phyloP scores from a whole-genome alignment of 2,329 filamentous ascomycete genomes.

The Coniella vitis region DNA sequence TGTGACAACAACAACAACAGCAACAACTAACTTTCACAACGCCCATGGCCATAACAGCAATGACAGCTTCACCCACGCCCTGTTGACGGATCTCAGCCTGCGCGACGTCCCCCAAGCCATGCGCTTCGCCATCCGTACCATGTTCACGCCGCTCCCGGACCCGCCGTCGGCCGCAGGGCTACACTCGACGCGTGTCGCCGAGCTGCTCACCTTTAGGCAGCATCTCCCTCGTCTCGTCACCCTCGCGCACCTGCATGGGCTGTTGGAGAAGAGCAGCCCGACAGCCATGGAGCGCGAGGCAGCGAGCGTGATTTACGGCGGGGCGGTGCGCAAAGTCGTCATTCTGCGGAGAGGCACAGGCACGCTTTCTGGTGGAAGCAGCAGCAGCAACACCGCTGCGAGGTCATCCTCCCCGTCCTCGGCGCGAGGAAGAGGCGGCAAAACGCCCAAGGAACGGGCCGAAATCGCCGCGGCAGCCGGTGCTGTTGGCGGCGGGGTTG shows the following conservation, averaged over 20 bases:
- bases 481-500: constrained; percentile 46
- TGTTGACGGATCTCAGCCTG: constrained; percentile 50
- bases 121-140: constrained; percentile 50
- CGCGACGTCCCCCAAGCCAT: constrained; percentile 60
- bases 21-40: constrained; percentile 28
- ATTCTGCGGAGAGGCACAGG: constrained; percentile 54
- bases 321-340: constrained; percentile 53
- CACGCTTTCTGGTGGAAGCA: too few relatives aligned
- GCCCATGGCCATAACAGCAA: constrained; percentile 45
- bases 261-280: constrained; percentile 46
- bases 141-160: constrained; percentile 59
- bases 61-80: constrained; percentile 46
- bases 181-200: constrained; percentile 54
- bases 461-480: constrained; percentile 22
- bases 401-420: too few relatives aligned
- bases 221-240: constrained; percentile 58
- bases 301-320: constrained; percentile 50
- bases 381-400: too few relatives aligned
- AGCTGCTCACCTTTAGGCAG: constrained; percentile 55
- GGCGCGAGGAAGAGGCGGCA: background rate
- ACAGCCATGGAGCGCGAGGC: constrained; percentile 63
- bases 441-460: background rate
- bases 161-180: constrained; percentile 45
- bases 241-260: constrained; percentile 57
- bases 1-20: background rate